phyloP scores from a whole-genome alignment of 257 asterid genomes.

The Solanum phureja region DNA sequence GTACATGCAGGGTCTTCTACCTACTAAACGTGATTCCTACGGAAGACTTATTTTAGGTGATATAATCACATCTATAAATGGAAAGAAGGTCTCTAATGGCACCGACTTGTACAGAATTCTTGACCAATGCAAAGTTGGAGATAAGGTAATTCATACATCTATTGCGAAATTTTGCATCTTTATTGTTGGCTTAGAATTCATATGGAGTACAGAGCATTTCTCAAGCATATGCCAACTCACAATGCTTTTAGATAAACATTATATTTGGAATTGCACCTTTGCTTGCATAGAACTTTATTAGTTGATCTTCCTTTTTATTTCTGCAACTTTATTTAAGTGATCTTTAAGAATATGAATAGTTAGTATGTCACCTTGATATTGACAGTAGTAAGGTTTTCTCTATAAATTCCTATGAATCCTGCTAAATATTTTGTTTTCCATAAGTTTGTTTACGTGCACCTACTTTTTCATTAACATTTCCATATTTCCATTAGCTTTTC shows the following conservation, averaged over 20 bases:
- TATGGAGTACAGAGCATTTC: neutral
- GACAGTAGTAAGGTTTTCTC: neutral
- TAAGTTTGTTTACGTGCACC: neutral
- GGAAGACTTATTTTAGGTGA: conserved; percentile 92
- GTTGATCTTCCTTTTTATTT: neutral
- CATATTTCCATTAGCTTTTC: neutral
- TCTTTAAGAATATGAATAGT: neutral
- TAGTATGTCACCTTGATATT: neutral
- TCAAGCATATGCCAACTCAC: neutral
- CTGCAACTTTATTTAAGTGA: neutral
- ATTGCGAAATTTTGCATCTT: neutral
- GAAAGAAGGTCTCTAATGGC: conserved; percentile 76
- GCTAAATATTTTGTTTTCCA: neutral
- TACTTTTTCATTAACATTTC: neutral
- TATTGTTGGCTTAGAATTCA: neutral
- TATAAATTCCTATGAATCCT: neutral
- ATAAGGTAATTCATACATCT: conserved; percentile 37
- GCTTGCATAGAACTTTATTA: neutral
- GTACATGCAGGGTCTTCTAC: conserved; percentile 65
- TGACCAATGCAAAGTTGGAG: conserved; percentile 94
- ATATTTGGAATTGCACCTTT: neutral
- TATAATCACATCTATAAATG: conserved; percentile 85
- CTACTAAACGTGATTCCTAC: conserved; percentile 86
- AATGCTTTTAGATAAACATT: neutral
- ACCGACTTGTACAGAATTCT: conserved; percentile 93